A percentile compares a stretch with the other conserved stretches of the same genome.
Conservation (phyloP, 345 rosid species). For the Cardamine occulta region DNA sequence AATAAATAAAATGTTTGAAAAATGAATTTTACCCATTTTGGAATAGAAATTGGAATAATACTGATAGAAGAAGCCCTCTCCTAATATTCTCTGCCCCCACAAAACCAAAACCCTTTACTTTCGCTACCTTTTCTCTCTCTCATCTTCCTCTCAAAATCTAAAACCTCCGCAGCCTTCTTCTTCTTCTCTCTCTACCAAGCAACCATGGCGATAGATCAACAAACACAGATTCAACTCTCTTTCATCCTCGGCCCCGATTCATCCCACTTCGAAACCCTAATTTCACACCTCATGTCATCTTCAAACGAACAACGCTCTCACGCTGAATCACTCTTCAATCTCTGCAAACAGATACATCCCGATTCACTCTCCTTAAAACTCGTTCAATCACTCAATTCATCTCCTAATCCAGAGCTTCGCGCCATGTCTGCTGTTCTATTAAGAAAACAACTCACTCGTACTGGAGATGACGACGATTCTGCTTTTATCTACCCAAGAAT, state of each 20-base stretch:
- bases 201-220: slow-evolving; percentile 45
- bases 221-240: slow-evolving; percentile 46
- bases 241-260: slow-evolving; percentile 55
- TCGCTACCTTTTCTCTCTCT: neutral
- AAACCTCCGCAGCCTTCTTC: slow-evolving; percentile 22
- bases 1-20: too few species aligned
- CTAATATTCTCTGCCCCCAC: neutral
- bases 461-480: slow-evolving; percentile 43
- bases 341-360: slow-evolving; percentile 63
- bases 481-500: slow-evolving; percentile 52
- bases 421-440: slow-evolving; percentile 73
- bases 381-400: slow-evolving; percentile 53
- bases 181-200: slow-evolving; percentile 2
- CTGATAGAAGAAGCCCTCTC: too few species aligned
- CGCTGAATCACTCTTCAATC: slow-evolving; percentile 65
- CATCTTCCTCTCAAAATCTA: neutral
- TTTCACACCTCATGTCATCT: slow-evolving; percentile 70
- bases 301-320: slow-evolving; percentile 71
- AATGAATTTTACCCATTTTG: too few species aligned
- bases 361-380: slow-evolving; percentile 59
- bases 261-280: slow-evolving; percentile 63
- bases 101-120: neutral
- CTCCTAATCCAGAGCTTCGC: slow-evolving; percentile 50
- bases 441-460: slow-evolving; percentile 64
- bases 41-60: too few species aligned